phyloP scores from a whole-genome alignment of 164 flowering plant genomes.

The Litsea cubeba region DNA sequence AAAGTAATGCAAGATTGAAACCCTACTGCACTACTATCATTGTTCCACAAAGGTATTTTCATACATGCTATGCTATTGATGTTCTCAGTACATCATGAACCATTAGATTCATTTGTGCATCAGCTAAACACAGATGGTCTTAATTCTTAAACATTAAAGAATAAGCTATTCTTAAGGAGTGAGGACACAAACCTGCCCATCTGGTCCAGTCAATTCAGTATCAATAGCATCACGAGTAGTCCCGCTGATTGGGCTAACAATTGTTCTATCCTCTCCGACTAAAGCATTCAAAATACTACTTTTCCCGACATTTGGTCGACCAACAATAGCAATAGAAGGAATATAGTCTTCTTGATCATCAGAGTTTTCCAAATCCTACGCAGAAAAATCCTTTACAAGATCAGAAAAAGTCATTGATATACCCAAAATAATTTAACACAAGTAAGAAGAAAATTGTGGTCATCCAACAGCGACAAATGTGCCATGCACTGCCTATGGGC shows the following conservation, averaged over 20 bases:
- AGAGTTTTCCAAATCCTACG: slow-evolving; percentile 39
- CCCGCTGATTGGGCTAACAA: slow-evolving; percentile 97
- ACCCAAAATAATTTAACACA: too few species aligned
- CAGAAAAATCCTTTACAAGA: not conserved
- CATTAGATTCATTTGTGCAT: not conserved
- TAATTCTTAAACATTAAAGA: not conserved
- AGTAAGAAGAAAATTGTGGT: too few species aligned
- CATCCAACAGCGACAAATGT: too few species aligned
- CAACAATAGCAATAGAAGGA: slow-evolving; percentile 90
- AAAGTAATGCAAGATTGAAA: too few species aligned
- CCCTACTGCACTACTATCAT: too few species aligned
- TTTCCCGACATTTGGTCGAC: slow-evolving; percentile 98
- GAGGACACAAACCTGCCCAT: slow-evolving; percentile 67
- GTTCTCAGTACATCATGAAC: too few species aligned
- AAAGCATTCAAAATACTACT: slow-evolving; percentile 96
- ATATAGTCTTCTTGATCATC: slow-evolving; percentile 53
- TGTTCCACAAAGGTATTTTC: too few species aligned
- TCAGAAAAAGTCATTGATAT: too few species aligned
- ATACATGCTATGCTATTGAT: too few species aligned
- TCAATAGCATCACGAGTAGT: slow-evolving; percentile 99
- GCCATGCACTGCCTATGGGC: too few species aligned
- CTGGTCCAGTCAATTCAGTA: slow-evolving; percentile 76
- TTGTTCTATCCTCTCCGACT: slow-evolving; percentile 91
- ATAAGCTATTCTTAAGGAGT: not conserved
- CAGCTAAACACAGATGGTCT: not conserved